Conservation (phyloP, 768 basidiomycete species). For the Xanthoconium purpureum region DNA sequence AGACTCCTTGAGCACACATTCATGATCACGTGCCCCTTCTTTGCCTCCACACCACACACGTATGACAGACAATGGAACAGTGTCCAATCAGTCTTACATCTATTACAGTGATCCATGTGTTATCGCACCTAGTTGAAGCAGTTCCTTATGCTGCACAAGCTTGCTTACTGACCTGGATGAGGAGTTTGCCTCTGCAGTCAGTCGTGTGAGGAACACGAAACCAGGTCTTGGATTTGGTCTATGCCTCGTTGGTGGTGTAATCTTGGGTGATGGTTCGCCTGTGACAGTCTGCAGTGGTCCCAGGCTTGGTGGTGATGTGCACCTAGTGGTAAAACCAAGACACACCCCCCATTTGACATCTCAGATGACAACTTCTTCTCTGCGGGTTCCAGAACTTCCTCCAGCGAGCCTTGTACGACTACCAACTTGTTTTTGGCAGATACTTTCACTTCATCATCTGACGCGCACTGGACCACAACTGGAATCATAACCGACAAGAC, state of each 20-base stretch:
- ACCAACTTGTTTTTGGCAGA: slow-evolving; percentile 32
- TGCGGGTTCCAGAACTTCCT: slow-evolving; percentile 35
- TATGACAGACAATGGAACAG: slow-evolving; percentile 71
- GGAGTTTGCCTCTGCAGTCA: slow-evolving; percentile 47
- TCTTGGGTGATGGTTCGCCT: slow-evolving; percentile 54
- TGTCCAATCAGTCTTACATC: slow-evolving; percentile 61
- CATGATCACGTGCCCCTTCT: slow-evolving; percentile 43
- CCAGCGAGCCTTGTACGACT: slow-evolving; percentile 28
- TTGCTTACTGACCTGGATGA: slow-evolving; percentile 76
- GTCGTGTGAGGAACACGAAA: slow-evolving; percentile 39
- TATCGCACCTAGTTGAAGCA: slow-evolving; percentile 65
- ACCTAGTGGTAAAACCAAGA: slow-evolving; percentile 37
- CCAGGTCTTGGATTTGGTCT: slow-evolving; percentile 45
- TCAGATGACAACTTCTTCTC: slow-evolving; percentile 50
- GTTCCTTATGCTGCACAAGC: slow-evolving; percentile 59
- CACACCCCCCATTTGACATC: slow-evolving; percentile 28
- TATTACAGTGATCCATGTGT: slow-evolving; percentile 73
- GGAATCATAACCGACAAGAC: slow-evolving; percentile 40
- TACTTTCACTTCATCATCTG: slow-evolving; percentile 33
- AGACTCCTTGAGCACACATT: slow-evolving; percentile 37
- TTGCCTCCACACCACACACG: slow-evolving; percentile 58
- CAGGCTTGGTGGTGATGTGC: slow-evolving; percentile 40
- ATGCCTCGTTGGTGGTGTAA: slow-evolving; percentile 38
- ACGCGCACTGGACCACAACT: slow-evolving; percentile 27
- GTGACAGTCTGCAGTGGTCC: slow-evolving; percentile 74